Base-by-base conservation (phyloP, 2,329 filamentous ascomycete species). In the Sclerotinia nivalis region DNA sequence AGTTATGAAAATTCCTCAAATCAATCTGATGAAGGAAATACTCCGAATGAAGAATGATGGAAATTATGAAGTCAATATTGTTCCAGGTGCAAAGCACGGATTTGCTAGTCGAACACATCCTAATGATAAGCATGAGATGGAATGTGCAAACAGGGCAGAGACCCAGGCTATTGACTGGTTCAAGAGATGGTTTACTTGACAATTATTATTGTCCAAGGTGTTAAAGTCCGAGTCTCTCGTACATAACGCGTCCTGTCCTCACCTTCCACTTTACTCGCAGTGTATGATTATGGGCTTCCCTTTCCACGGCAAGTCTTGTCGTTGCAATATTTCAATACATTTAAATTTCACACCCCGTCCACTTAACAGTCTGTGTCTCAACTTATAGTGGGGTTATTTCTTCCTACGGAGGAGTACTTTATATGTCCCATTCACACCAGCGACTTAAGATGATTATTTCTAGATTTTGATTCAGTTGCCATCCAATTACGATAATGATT, bases 131-230 rank as follows among this genome's bases (percentile, higher is more conserved):
- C 56, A 71, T 71, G 77, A 81, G 73, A 74, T 71, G 72, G 72
- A 76, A 59, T 72, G 73, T 70, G 79, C 76, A 6, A 73, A 77
- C 59, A 68, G 76, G 71, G 78, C 79, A 9, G 79, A 81, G 74
- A 76, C 78, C 62, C 81, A 83, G 74, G 81, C 79, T 28, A 70
- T 81, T 50, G 43, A 58, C 20, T 82, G 80, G 80, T 81, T 81
- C 72, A 62, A 22, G 18, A 76, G 49, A 59, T 77, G 72, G 70
- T 69, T 69, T 61, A 37, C 66, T 66, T 64, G 45, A 50, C 28
- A 37, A 47, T 49, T 37, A 40, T 55, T 66, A 25, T 31, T 18
- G 5, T 45, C 6, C 2, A 22, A 66, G 40, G 59, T 20, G 31
- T 58, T 58, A 7, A 18, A n/a, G 31, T 58, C 18, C 20, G 20